Evolutionary conservation across 805 yeast species (phyloP).

Genomic region (Candida fluviatilis): DNA sequence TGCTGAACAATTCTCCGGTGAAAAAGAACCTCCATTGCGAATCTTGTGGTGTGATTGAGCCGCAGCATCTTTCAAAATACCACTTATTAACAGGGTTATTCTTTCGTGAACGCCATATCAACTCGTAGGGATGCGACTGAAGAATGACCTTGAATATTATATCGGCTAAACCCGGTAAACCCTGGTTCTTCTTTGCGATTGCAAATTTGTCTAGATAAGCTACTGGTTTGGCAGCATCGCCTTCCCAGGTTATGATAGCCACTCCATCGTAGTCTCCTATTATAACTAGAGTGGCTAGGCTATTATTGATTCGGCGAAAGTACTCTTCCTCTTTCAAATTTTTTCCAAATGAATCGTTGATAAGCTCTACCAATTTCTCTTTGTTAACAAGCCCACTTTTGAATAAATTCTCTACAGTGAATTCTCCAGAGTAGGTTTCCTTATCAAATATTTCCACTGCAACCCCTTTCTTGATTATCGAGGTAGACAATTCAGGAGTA

Average conservation of each 20-base stretch:
- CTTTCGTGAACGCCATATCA: conserved; percentile 86
- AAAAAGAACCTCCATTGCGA: conserved; percentile 40
- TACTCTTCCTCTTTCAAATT: conserved; percentile 64
- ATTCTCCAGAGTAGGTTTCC: conserved; percentile 15
- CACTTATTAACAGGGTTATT: conserved; percentile 93
- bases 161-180: conserved; percentile 91
- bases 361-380: conserved; percentile 51
- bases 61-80: conserved; percentile 90
- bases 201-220: conserved; percentile 95
- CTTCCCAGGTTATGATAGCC: conserved; percentile 87
- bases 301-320: conserved; percentile 56
- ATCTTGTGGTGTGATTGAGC: conserved; percentile 43
- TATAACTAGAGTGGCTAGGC: conserved; percentile 71
- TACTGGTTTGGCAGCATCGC: conserved; percentile 25
- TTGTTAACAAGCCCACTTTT: conserved; percentile 45
- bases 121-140: conserved; percentile 62
- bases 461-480: conserved; percentile 75
- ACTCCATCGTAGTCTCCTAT: conserved; percentile 96
- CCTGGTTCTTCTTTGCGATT: conserved; percentile 77
- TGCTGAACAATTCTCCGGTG: conserved; percentile 38
- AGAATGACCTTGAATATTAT: conserved; percentile 80
- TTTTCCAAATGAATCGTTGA: conserved; percentile 77
- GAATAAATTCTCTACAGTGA: conserved; percentile 39
- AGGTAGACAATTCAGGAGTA: conserved; percentile 63
- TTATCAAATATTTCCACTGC: conserved; percentile 44